Evolutionary conservation across 2,329 filamentous ascomycete species (phyloP), one percentile per base, ranked within the genome.

Genomic region (Trichoderma aggressivum): DNA sequence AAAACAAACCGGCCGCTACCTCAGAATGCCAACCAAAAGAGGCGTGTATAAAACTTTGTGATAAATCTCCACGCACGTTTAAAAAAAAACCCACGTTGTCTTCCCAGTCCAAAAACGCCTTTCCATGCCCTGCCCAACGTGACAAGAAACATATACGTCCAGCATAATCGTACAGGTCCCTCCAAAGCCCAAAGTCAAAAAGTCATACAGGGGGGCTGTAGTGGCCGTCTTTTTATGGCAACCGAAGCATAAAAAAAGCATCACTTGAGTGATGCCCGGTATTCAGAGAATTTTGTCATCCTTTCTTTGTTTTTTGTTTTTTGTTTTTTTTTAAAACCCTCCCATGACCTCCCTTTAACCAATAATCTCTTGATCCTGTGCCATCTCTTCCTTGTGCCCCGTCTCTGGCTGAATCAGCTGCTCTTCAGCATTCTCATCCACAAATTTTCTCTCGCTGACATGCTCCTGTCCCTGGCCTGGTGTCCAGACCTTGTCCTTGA

Each of bases 401-500:
- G 80, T 81, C 26, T 83, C 87, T 0, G 92, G 90, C 72, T 93
- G 87, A 73, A 97, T 89, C 65, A 93, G 83, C 82, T 97, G 93
- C 79, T 93, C 91, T 32, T 85, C 83, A 7, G 83, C 87, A 12
- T 86, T 84, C 61, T 93, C 91, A 71, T 93, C 90, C 64, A 95
- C 90, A 82, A 97, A 98, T 79, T 93, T 95, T 76, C 94, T 87
- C 81, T 97, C 93, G 78, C 94, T 97, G 63, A 97, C 90, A 80
- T 97, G 93, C 71, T 88, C 84, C 75, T 86, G 78, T 26, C 82
- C 83, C 5, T 75, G 70, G 12, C 86, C 88, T 3, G 93, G 88
- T 21, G 91, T 94, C 95, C 95, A 98, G 32, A 97, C 93, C 83
- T 97, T 98, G 80, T 97, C 93, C 73, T 91, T 88, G 81, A 94